A percentile compares a stretch with the other conserved stretches of the same genome.
These are phyloP conservation scores for Calonectria ilicicola DNA, from an alignment of 2,329 filamentous ascomycete genomes.

Conservation along the genomic window DNA sequence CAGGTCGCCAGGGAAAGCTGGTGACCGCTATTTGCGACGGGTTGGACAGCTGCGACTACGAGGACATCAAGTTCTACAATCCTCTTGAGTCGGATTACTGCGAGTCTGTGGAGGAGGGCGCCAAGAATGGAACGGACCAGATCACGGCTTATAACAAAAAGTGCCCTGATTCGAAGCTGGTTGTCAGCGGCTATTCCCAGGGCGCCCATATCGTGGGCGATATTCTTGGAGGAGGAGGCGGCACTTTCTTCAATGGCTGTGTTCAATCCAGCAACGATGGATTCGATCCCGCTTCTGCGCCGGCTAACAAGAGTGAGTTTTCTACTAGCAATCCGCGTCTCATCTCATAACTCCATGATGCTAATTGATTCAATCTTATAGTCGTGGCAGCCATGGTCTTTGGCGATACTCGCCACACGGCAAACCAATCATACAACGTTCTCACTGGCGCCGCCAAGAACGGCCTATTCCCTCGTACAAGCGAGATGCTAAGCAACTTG, in stretches of 20 bases:
- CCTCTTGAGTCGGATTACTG: constrained; percentile 47
- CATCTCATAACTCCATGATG: background rate
- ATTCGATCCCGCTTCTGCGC: constrained; percentile 40
- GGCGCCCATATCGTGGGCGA: constrained; percentile 54
- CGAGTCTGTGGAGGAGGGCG: constrained; percentile 51
- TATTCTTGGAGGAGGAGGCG: constrained; percentile 49
- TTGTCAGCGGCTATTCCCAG: constrained; percentile 56
- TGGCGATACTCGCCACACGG: constrained; percentile 50
- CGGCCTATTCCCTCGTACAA: constrained; percentile 46
- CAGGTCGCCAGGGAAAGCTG: constrained; percentile 44
- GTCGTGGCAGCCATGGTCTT: constrained; percentile 50
- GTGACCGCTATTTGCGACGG: constrained; percentile 43
- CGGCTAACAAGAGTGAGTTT: constrained; percentile 50
- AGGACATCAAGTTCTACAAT: constrained; percentile 49
- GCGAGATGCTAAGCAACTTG: constrained; percentile 43
- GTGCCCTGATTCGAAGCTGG: constrained; percentile 54
- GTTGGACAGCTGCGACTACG: constrained; percentile 45
- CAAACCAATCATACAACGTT: constrained; percentile 49
- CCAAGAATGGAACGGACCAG: constrained; percentile 49
- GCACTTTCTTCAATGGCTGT: constrained; percentile 46
- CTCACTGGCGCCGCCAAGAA: constrained; percentile 40
- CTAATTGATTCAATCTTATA: background rate
- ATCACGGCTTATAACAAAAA: constrained; percentile 53
- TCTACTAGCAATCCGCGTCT: background rate
- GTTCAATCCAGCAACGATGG: constrained; percentile 38